Evolutionary conservation across 768 basidiomycete species (phyloP), one percentile per base, ranked within the genome.

Genomic region (Crucibulum laeve): DNA sequence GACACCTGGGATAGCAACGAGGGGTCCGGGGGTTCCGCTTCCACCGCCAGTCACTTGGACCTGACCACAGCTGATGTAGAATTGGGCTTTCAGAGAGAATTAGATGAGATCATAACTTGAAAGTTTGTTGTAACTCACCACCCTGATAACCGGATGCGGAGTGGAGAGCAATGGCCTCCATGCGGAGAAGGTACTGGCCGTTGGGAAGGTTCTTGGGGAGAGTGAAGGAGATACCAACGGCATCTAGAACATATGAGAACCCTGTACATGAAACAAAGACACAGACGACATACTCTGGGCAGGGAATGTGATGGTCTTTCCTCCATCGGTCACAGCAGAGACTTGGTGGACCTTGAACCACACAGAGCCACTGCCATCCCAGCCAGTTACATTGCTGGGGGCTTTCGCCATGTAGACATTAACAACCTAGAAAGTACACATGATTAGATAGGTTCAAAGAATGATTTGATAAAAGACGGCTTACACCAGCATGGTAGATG

Each of bases 401-500:
- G 75, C 74, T 49, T 66, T 70, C 18, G 75, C 75, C 66, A 68
- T 65, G 56, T 69, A 69, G 15, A 70, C 59, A 30, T 70, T 70
- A 18, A 65, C 50, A 34, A 63, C 59, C 63, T 64, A 17, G n/a
- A 21, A 13, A 40, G n/a, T 13, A 28, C 25, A n/a, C 28, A 38
- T 23, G 34, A 24, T 19, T 18, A 23, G 19, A 37, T 18, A 19
- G 17, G 11, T 14, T 11, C 10, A 33, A 23, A 23, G 8, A 23
- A n/a, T 19, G 14, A 13, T 13, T 19, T 18, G 21, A 25, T 11
- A 5, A 10, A 34, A 40, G 5, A 24, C 8, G 28, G 55, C 63
- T 30, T 48, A 69, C 73, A 40, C 74, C 73, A n/a, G 69, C 67
- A 56, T 77, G 75, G 45, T 74, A 76, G 42, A 75, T 71, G 28